A percentile compares a stretch with the other conserved stretches of the same genome.
Evolutionary conservation across 2,329 filamentous ascomycete genomes (phyloP).

Genomic region (Claviceps sp.): DNA sequence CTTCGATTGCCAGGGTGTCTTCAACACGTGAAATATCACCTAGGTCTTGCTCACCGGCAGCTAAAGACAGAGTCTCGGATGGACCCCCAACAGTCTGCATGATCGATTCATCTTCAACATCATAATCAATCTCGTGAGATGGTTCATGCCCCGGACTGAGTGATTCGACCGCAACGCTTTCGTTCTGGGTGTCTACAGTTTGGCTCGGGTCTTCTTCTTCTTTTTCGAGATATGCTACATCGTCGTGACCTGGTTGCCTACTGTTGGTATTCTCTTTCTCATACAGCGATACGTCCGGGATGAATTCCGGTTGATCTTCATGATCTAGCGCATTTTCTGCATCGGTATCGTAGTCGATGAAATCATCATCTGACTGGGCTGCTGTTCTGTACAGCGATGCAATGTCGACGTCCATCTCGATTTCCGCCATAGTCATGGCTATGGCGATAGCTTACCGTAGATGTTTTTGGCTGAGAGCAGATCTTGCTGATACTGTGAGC

Average conservation of each 20-base stretch:
- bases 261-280: not conserved
- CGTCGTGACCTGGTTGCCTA: constrained; percentile 6
- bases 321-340: constrained; percentile 1
- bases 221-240: constrained; percentile 6
- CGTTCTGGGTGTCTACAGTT: not conserved
- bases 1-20: not conserved
- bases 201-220: constrained; percentile 1
- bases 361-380: constrained; percentile 18
- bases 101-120: constrained; percentile 13
- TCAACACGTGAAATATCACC: not conserved
- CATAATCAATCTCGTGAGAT: constrained; percentile 25
- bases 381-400: constrained; percentile 13
- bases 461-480: not conserved
- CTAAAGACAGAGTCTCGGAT: not conserved
- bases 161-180: constrained; percentile 5
- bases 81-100: not conserved
- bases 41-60: not conserved
- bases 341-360: constrained; percentile 26
- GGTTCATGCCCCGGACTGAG: constrained; percentile 2
- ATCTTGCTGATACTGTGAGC: not conserved
- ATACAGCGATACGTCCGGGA: not conserved
- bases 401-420: constrained; percentile 21
- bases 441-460: not conserved
- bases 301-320: not conserved
- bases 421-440: constrained; percentile 13